phyloP scores from a whole-genome alignment of 768 basidiomycete species.

The Boletus eberwhitei region DNA sequence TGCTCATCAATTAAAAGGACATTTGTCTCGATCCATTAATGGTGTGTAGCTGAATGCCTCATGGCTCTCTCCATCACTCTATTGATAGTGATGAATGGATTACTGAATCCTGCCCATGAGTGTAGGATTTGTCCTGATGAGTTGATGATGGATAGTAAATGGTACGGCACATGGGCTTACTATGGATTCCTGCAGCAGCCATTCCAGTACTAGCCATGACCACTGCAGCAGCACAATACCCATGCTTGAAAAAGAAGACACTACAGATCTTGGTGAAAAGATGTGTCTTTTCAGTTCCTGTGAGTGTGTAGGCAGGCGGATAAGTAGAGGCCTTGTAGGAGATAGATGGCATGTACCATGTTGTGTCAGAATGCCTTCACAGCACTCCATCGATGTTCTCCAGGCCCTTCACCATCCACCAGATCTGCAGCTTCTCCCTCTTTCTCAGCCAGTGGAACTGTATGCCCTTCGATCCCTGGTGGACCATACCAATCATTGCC shows the following conservation, averaged over 20 bases:
- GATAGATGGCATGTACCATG: background rate
- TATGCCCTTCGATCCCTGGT: too few species aligned
- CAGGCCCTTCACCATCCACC: too few species aligned
- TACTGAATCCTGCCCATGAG: background rate
- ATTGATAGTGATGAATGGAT: background rate
- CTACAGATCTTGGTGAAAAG: background rate
- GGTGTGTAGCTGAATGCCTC: background rate
- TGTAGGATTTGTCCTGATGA: background rate
- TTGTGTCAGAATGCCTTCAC: too few species aligned
- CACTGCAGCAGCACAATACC: background rate
- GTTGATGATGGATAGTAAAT: background rate
- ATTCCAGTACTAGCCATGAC: background rate
- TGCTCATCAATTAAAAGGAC: background rate
- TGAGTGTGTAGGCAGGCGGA: background rate
- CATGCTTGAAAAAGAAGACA: background rate
- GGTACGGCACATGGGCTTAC: background rate
- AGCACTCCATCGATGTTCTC: too few species aligned
- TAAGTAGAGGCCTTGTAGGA: background rate
- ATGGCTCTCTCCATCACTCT: background rate
- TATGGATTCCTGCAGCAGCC: background rate
- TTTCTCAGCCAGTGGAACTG: too few species aligned
- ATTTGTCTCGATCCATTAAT: background rate
- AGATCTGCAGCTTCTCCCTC: too few species aligned
- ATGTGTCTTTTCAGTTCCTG: background rate
- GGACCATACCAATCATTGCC: too few species aligned